A percentile compares a stretch with the other conserved stretches of the same genome.
phyloP scores from a whole-genome alignment of 1,139 yeast genomes.

The Martiniozyma asiatica region DNA sequence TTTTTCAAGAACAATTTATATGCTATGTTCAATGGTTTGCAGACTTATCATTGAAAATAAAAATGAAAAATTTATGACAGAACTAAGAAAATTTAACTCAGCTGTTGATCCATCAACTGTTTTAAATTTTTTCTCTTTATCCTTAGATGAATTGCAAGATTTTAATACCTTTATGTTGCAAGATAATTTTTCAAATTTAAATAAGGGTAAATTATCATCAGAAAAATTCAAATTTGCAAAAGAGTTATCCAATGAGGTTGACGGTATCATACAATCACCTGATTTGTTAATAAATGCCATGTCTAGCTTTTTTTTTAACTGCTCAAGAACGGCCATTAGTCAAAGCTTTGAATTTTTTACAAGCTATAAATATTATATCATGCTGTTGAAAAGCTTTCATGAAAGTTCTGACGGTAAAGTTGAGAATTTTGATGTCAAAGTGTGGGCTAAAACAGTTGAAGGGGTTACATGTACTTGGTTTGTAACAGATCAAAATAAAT shows the following conservation, averaged over 20 bases:
- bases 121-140: conserved; percentile 5
- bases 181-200: conserved; percentile 3
- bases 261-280: conserved; percentile 9
- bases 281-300: conserved; percentile 12
- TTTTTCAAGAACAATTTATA: conserved; percentile 12
- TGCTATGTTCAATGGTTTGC: conserved; percentile 7
- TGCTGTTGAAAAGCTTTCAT: conserved; percentile 13
- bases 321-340: conserved; percentile 17
- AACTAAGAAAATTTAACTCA: not conserved
- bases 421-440: conserved; percentile 12
- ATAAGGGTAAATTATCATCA: not conserved
- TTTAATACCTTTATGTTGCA: conserved; percentile 2
- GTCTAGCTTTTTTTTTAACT: conserved; percentile 19
- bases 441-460: conserved; percentile 10
- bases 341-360: conserved; percentile 18
- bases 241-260: conserved; percentile 3
- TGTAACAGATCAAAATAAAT: too few species aligned
- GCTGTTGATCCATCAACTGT: conserved; percentile 2
- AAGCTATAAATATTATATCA: conserved; percentile 18
- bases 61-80: conserved; percentile 1
- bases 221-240: conserved; percentile 1
- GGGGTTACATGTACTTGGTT: conserved; percentile 19
- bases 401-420: conserved; percentile 9
- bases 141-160: conserved; percentile 2
- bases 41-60: conserved; percentile 5